A percentile compares a stretch with the other conserved stretches of the same genome.
These are phyloP conservation scores for Rasamsonia emersonii DNA, from an alignment of 2,329 filamentous ascomycete species.

Conservation along the genomic window DNA sequence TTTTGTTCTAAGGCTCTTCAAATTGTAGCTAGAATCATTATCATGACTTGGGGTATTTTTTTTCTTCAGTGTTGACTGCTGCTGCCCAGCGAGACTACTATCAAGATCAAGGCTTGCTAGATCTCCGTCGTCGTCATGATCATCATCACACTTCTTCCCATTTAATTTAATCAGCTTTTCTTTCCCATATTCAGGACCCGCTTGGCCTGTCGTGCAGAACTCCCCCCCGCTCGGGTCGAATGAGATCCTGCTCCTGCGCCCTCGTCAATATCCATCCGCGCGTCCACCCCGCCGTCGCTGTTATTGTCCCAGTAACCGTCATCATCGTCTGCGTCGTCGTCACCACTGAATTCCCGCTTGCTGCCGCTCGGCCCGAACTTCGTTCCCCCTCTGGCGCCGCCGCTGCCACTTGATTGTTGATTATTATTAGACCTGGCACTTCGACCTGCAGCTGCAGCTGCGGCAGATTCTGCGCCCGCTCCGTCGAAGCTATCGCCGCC, in stretches of 20 bases:
- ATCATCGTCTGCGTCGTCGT: conserved; percentile 30
- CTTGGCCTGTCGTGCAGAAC: conserved; percentile 23
- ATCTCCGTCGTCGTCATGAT: no score
- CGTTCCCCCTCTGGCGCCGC: conserved; percentile 9
- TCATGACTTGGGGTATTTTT: no score
- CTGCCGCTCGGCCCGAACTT: conserved; percentile 16
- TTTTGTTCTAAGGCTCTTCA: no score
- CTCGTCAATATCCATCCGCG: conserved; percentile 35
- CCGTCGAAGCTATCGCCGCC: conserved; percentile 4
- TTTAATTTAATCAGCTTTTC: conserved; percentile 17
- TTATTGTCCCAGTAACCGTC: conserved; percentile 28
- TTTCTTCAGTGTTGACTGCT: no score
- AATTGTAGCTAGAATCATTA: no score
- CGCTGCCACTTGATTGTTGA: conserved; percentile 4
- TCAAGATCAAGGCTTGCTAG: no score
- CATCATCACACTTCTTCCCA: no score
- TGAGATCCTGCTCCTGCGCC: conserved; percentile 15
- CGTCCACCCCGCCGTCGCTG: conserved; percentile 19
- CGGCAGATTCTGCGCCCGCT: conserved; percentile 1
- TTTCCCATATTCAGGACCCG: conserved; percentile 25
- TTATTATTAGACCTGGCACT: neutral
- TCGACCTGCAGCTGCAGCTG: neutral
- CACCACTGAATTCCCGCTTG: conserved; percentile 32
- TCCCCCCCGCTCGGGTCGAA: conserved; percentile 10
- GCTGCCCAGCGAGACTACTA: no score